Evolutionary conservation across 257 asterid species (phyloP), one percentile per base, ranked within the genome.

Genomic region (Solanum sitiens): DNA sequence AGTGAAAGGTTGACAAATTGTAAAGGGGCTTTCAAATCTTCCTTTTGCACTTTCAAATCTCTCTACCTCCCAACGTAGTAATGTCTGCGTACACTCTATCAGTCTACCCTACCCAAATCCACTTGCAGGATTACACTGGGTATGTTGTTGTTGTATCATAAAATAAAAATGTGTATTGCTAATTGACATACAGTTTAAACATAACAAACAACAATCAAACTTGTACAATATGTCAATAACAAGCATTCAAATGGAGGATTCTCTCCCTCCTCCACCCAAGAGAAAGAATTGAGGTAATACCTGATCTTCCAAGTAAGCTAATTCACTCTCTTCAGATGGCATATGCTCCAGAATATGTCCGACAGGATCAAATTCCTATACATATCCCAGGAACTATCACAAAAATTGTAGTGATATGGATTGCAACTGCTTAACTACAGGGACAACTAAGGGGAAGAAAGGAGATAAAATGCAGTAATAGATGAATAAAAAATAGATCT

Each of bases 311-410:
- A 96, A 91, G 90, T 95, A 93, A 80, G 91, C 88, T 68, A 91
- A 50, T 86, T 94, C 98, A 87, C 86, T 91, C 87, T 96, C 99
- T 90, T 94, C 99, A 63, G 93, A 79, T 20, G 98, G 98, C 84
- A 93, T 90, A 87, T 91, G 93, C 92, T 95, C 94, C 88, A 97
- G 87, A 89, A 94, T 93, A 87, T 94, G 94, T 80, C 97, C 91
- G 39, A 97, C 94, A 45, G 99, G 98, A 91, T 97, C 99, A 88
- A 97, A 97, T 79, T 93, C 98, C 99, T 96, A 87, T 85, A 89
- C 82, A 86, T 67, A 91, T 91, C 89, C 59, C 83, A 89, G 80
- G 65, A 92, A 84, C 40, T 77, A 61, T 85, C 90, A 91, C 40
- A 73, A 67, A 40, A 70, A 84, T 45, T 61, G 79, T 35, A 65